A percentile compares a stretch with the other conserved stretches of the same genome.
These are phyloP conservation scores for Zostera marina DNA, from an alignment of 116 monocot species.

Conservation along the genomic window DNA sequence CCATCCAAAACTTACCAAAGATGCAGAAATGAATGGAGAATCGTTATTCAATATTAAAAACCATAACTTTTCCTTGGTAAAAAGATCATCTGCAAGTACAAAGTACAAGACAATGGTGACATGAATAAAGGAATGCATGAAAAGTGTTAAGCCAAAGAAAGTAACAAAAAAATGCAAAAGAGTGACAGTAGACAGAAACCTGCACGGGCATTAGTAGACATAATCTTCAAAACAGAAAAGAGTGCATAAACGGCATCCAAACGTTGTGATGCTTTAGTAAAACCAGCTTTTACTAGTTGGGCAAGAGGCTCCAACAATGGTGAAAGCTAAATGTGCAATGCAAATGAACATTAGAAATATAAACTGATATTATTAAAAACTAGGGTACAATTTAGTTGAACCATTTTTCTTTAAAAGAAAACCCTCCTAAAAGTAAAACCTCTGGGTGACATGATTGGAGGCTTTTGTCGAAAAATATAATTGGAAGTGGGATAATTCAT, in stretches of 20 bases:
- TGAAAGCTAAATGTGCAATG: slow-evolving; percentile 24
- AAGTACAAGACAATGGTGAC: too few relatives aligned
- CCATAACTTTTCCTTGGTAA: slow-evolving; percentile 86
- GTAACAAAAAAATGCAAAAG: not conserved
- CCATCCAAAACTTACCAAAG: slow-evolving; percentile 30
- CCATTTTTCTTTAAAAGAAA: too few relatives aligned
- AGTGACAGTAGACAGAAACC: slow-evolving; percentile 14
- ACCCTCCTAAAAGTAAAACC: too few relatives aligned
- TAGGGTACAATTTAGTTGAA: not conserved
- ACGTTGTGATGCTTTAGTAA: slow-evolving; percentile 71
- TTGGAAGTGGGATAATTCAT: too few relatives aligned
- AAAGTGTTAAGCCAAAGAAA: not conserved
- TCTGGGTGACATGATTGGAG: too few relatives aligned
- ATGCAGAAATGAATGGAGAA: slow-evolving; percentile 36
- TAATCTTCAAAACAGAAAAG: slow-evolving; percentile 27
- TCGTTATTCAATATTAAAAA: slow-evolving; percentile 68
- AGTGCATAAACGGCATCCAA: slow-evolving; percentile 95
- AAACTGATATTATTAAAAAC: not conserved
- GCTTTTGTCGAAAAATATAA: too few relatives aligned
- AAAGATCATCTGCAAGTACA: slow-evolving; percentile 39
- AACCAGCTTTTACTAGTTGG: slow-evolving; percentile 73
- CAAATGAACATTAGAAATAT: not conserved
- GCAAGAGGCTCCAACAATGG: slow-evolving; percentile 56
- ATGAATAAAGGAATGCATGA: not conserved
- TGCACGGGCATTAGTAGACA: slow-evolving; percentile 50